Percentiles rank a stretch among this genome's conserved stretches.
phyloP scores from a whole-genome alignment of 331 rosid species.

The Quercus lobata region DNA sequence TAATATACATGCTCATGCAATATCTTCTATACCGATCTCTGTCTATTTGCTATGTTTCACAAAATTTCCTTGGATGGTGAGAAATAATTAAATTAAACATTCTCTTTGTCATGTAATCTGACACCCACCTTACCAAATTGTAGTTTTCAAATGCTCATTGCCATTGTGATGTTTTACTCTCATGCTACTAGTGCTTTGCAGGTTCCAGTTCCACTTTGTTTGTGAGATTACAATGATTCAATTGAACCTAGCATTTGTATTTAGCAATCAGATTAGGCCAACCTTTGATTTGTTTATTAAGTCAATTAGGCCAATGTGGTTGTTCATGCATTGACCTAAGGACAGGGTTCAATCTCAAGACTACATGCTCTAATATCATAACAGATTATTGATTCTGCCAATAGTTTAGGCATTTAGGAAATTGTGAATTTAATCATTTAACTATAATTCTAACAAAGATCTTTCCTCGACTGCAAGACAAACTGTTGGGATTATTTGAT shows the following conservation, averaged over 20 bases:
- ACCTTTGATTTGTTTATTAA: background rate
- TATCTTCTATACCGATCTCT: background rate
- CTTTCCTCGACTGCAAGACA: background rate
- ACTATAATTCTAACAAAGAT: no score
- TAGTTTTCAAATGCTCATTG: background rate
- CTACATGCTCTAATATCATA: no score
- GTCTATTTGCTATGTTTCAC: background rate
- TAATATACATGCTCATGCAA: background rate
- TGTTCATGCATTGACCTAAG: background rate
- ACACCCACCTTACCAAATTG: background rate
- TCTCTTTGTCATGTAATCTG: background rate
- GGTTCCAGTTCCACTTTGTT: background rate
- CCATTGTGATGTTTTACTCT: background rate
- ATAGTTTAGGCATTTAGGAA: background rate
- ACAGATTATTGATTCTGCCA: no score
- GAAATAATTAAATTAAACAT: background rate
- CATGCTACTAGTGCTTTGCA: background rate
- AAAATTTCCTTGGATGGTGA: background rate
- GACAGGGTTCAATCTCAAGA: background rate
- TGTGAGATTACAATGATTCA: background rate
- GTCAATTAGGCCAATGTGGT: background rate
- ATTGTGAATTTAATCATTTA: background rate
- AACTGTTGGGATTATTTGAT: background rate
- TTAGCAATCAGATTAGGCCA: background rate
- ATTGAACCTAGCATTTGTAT: background rate